phyloP scores from a whole-genome alignment of 148 eudicot species.

The Dysphania ambrosioides region DNA sequence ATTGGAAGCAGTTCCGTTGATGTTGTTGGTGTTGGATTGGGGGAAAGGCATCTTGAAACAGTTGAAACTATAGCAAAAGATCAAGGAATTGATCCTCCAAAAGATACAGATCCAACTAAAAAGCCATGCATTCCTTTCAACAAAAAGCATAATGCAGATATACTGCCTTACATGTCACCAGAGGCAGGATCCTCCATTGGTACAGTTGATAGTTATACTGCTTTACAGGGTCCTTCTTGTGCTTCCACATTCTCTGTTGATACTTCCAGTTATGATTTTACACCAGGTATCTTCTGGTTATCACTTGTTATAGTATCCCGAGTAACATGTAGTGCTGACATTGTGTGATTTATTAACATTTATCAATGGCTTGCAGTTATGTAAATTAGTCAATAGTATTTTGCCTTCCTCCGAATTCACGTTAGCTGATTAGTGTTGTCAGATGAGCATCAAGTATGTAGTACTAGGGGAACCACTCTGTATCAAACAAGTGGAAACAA shows the following conservation, averaged over 20 bases:
- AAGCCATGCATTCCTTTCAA: not conserved
- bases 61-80: slow-evolving; percentile 8
- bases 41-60: slow-evolving; percentile 8
- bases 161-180: slow-evolving; percentile 7
- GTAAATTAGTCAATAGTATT: slow-evolving; percentile 1
- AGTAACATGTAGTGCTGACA: not conserved
- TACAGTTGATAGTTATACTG: slow-evolving; percentile 5
- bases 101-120: slow-evolving; percentile 2
- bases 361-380: not conserved
- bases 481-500: slow-evolving; percentile 13
- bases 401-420: not conserved
- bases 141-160: not conserved
- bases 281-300: slow-evolving; percentile 1
- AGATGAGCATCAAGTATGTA: slow-evolving; percentile 20
- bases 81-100: not conserved
- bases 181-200: slow-evolving; percentile 9
- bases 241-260: slow-evolving; percentile 3
- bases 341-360: not conserved
- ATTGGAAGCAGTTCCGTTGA: slow-evolving; percentile 27
- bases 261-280: not conserved
- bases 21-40: slow-evolving; percentile 25
- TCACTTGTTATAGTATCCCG: not conserved
- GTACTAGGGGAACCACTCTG: slow-evolving; percentile 14
- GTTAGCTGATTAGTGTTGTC: slow-evolving; percentile 11
- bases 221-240: slow-evolving; percentile 1